Conservation (phyloP, 768 basidiomycete genomes). For the Leucosporidium yakuticum region DNA sequence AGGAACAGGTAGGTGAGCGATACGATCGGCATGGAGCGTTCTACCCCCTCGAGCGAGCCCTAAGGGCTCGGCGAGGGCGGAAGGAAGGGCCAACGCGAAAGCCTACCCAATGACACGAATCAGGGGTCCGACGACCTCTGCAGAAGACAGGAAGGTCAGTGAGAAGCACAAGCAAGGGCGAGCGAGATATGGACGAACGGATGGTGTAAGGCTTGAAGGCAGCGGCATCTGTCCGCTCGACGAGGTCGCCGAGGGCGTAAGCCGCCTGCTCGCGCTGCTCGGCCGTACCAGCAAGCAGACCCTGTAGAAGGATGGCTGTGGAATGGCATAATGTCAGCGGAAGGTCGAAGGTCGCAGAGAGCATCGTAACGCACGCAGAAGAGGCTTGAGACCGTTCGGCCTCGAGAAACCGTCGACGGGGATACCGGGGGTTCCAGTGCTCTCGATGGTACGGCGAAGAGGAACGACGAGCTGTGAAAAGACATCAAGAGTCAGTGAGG, state of each 20-base stretch:
- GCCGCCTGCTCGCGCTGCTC: constrained; percentile 83
- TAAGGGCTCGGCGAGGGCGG: too few species aligned
- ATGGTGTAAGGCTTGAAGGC: constrained; percentile 95
- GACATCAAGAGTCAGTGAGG: too few species aligned
- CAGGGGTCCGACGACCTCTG: not conserved
- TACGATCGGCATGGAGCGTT: not conserved
- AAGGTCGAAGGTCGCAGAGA: constrained; percentile 48
- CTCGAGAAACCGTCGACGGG: constrained; percentile 76
- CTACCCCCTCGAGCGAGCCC: too few species aligned
- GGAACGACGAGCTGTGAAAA: constrained; percentile 61
- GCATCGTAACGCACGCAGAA: constrained; percentile 68
- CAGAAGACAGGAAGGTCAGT: not conserved
- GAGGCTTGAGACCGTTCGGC: constrained; percentile 70
- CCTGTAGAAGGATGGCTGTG: constrained; percentile 46
- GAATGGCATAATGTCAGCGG: not conserved
- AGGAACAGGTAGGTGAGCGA: not conserved
- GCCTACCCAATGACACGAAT: constrained; percentile 39
- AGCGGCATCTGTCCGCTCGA: constrained; percentile 72
- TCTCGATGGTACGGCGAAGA: constrained; percentile 79
- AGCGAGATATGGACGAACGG: constrained; percentile 43
- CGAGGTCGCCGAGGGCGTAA: constrained; percentile 91
- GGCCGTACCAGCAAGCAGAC: constrained; percentile 88
- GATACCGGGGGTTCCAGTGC: constrained; percentile 67
- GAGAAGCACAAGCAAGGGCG: constrained; percentile 51
- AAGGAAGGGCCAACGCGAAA: too few species aligned